Evolutionary conservation across 768 basidiomycete genomes (phyloP).

Genomic region (Mycena floridula): DNA sequence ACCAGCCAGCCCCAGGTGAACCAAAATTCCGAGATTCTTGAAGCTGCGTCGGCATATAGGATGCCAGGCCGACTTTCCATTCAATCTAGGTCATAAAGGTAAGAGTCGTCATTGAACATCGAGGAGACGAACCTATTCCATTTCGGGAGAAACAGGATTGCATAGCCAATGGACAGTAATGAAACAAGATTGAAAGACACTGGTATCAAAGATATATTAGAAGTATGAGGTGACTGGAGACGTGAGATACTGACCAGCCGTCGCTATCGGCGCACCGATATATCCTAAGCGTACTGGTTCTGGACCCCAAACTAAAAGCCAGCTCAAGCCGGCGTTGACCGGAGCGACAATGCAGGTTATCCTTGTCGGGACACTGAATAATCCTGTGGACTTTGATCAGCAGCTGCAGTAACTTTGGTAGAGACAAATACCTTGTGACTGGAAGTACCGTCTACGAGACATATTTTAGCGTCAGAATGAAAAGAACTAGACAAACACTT

Average conservation of each 20-base stretch:
- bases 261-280: conserved; percentile 66
- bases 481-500: conserved; percentile 5
- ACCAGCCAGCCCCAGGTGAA: conserved; percentile 77
- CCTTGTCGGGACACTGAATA: conserved; percentile 83
- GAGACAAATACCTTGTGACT: conserved; percentile 41
- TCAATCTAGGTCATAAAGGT: too few species aligned
- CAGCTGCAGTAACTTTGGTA: background rate
- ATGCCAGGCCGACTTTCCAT: conserved; percentile 83
- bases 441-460: conserved; percentile 40
- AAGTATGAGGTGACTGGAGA: too few species aligned
- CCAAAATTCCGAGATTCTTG: conserved; percentile 60
- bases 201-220: too few species aligned
- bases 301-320: conserved; percentile 51
- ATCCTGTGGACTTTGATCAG: conserved; percentile 30
- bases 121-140: too few species aligned
- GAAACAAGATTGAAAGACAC: conserved; percentile 77
- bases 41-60: conserved; percentile 63
- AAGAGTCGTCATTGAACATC: too few species aligned
- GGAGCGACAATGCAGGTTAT: conserved; percentile 82
- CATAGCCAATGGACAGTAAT: conserved; percentile 55
- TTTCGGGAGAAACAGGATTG: conserved; percentile 51
- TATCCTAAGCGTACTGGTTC: conserved; percentile 57
- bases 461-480: too few species aligned
- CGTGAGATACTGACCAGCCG: too few species aligned
- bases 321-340: conserved; percentile 62